phyloP scores from a whole-genome alignment of 257 asterid genomes.

The Coffea canephora region DNA sequence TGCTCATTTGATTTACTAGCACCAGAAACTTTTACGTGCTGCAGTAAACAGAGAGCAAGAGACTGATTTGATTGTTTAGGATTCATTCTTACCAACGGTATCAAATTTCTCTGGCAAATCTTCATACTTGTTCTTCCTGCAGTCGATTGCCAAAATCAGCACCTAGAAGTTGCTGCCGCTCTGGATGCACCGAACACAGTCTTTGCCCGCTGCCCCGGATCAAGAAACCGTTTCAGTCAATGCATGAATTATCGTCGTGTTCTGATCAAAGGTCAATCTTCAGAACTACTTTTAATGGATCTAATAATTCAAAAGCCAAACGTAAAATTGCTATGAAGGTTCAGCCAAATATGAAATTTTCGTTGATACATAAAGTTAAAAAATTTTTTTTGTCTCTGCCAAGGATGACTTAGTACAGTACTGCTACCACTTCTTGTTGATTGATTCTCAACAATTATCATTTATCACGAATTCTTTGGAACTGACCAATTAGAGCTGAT shows the following conservation, averaged over 20 bases:
- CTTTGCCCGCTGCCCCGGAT: slow-evolving; percentile 59
- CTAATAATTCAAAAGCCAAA: background rate
- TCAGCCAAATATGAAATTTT: background rate
- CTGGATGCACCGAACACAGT: slow-evolving; percentile 80
- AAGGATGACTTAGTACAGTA: too few relatives aligned
- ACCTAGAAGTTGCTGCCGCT: slow-evolving; percentile 74
- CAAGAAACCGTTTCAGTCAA: background rate
- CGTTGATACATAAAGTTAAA: too few relatives aligned
- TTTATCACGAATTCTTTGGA: too few relatives aligned
- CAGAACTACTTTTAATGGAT: background rate
- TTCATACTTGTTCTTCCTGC: slow-evolving; percentile 66
- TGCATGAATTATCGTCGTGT: background rate
- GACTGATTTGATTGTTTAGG: background rate
- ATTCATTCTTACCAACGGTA: slow-evolving; percentile 57
- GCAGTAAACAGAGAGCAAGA: background rate
- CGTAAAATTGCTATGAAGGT: background rate
- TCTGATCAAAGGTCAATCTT: background rate
- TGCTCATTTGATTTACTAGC: slow-evolving; percentile 13
- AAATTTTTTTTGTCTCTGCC: too few relatives aligned
- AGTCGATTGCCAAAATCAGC: slow-evolving; percentile 74
- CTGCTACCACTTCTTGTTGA: too few relatives aligned
- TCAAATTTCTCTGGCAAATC: slow-evolving; percentile 71
- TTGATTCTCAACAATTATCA: too few relatives aligned
- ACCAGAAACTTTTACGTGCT: too few relatives aligned
- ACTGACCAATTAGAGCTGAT: too few relatives aligned